phyloP scores from a whole-genome alignment of 2,329 filamentous ascomycete species.

The Fusarium sarcochroum region DNA sequence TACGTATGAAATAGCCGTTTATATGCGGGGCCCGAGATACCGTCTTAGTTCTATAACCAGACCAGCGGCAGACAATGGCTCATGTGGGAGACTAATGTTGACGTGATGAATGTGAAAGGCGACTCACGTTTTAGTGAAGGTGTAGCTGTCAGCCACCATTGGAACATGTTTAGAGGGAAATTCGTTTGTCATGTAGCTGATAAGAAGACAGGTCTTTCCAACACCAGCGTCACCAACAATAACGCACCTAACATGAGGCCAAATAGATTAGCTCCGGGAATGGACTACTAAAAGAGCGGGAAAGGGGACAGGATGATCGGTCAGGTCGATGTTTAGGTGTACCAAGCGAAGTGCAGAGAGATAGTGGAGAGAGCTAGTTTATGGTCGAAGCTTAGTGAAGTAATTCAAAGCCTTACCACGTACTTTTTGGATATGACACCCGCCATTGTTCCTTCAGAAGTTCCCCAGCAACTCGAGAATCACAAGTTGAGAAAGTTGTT shows the following conservation, averaged over 20 bases:
- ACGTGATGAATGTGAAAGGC: conserved; percentile 24
- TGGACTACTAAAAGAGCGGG: not conserved
- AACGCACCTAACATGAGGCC: conserved; percentile 78
- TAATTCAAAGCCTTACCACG: conserved; percentile 49
- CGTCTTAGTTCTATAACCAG: not conserved
- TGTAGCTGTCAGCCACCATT: conserved; percentile 99
- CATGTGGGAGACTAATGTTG: conserved; percentile 18
- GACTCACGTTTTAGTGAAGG: conserved; percentile 97
- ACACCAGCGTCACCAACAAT: conserved; percentile 99
- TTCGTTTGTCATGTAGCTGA: conserved; percentile 99
- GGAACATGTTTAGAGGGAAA: conserved; percentile 99
- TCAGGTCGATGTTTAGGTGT: conserved; percentile 22
- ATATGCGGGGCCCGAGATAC: conserved; percentile 6
- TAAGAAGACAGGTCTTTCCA: conserved; percentile 98
- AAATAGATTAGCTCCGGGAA: conserved; percentile 35
- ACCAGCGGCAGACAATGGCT: conserved; percentile 5
- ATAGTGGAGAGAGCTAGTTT: not conserved
- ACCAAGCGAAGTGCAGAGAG: not conserved
- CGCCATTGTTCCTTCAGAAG: conserved; percentile 62
- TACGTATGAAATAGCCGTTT: not conserved
- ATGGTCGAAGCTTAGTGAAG: conserved; percentile 1
- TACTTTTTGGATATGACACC: conserved; percentile 76
- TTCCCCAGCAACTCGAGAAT: conserved; percentile 53
- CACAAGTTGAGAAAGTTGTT: conserved; percentile 23
- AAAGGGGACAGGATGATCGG: not conserved